phyloP scores from a whole-genome alignment of 1,139 yeast genomes.

The Candida smagusa region DNA sequence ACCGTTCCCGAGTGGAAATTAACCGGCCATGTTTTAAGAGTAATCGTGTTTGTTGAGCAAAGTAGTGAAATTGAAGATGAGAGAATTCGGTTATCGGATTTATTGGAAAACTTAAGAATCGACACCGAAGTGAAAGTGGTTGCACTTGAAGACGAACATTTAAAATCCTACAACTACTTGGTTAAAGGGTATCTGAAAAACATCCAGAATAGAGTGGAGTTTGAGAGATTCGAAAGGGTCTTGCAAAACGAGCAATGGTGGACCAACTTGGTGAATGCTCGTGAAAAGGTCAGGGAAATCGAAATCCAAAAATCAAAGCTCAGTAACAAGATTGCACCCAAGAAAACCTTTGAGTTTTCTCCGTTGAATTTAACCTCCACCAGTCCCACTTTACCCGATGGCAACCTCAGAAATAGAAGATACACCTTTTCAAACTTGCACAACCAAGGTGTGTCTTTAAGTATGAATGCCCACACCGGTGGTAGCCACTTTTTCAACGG shows the following conservation, averaged over 20 bases:
- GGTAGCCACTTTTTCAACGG: constrained; percentile 22
- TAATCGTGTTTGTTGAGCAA: constrained; percentile 85
- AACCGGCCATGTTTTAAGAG: constrained; percentile 63
- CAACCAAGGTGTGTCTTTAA: constrained; percentile 66
- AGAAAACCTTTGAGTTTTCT: constrained; percentile 14
- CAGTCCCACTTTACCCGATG: constrained; percentile 14
- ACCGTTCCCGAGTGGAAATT: constrained; percentile 93
- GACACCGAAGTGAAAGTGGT: constrained; percentile 73
- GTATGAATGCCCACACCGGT: constrained; percentile 56
- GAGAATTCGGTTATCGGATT: constrained; percentile 50
- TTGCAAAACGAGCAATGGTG: constrained; percentile 55
- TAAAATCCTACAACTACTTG: constrained; percentile 69
- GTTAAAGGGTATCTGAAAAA: constrained; percentile 57
- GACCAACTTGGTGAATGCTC: constrained; percentile 58
- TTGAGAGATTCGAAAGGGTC: constrained; percentile 29
- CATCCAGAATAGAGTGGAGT: constrained; percentile 23
- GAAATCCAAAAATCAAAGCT: constrained; percentile 23
- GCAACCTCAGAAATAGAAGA: constrained; percentile 28
- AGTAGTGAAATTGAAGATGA: constrained; percentile 71
- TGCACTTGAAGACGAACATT: constrained; percentile 59
- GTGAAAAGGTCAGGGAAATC: constrained; percentile 42
- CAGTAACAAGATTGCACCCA: constrained; percentile 5
- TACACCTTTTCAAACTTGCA: constrained; percentile 61
- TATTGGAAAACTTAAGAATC: constrained; percentile 76
- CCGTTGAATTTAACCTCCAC: constrained; percentile 26